These are phyloP conservation scores for Suillus weaverae DNA, from an alignment of 768 basidiomycete genomes.

Conservation along the genomic window DNA sequence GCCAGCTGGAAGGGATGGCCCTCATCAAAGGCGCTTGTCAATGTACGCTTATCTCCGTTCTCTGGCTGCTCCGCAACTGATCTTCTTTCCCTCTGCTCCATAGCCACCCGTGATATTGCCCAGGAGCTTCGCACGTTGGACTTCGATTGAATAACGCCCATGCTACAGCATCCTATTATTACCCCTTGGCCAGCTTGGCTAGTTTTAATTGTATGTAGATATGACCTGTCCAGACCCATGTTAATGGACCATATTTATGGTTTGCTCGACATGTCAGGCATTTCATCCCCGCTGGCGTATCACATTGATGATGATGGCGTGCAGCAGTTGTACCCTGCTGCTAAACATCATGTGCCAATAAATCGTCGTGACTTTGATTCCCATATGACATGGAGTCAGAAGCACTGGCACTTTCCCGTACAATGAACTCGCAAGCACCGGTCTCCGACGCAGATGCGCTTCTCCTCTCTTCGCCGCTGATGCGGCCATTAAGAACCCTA, in stretches of 20 bases:
- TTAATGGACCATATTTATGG: neutral
- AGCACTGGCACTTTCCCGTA: neutral
- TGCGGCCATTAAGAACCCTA: neutral
- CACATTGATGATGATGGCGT: neutral
- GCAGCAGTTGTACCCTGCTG: neutral
- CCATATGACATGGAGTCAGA: neutral
- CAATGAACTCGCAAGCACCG: neutral
- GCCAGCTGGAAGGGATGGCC: constrained; percentile 24
- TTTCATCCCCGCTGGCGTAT: neutral
- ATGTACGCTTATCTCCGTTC: constrained; percentile 16
- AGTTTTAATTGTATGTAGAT: neutral
- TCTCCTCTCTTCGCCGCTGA: neutral
- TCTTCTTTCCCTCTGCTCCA: too few species aligned
- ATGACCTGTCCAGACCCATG: neutral
- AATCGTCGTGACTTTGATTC: neutral
- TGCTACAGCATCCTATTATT: too few species aligned
- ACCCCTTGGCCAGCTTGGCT: neutral
- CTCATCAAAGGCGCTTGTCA: constrained; percentile 20
- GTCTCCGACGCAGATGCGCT: neutral
- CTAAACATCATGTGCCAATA: neutral
- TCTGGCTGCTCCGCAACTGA: neutral
- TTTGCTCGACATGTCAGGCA: neutral
- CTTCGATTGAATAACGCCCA: neutral
- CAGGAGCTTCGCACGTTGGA: neutral
- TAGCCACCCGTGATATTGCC: neutral